phyloP scores from a whole-genome alignment of 2,329 filamentous ascomycete species.

The Ophiostoma quercus region DNA sequence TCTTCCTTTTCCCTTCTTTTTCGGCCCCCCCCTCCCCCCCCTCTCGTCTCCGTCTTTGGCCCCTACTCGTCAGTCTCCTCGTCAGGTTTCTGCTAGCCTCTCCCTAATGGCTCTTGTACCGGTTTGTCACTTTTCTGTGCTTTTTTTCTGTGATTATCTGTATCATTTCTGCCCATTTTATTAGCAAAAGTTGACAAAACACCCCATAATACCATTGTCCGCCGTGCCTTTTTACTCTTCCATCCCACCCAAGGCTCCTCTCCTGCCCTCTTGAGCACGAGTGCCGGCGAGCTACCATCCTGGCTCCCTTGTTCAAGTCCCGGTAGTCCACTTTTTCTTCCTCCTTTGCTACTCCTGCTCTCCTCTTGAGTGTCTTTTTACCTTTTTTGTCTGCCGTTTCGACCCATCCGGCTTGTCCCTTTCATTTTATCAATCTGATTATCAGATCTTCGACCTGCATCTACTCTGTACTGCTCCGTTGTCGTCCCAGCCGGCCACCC shows the following conservation, averaged over 20 bases:
- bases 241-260: conserved; percentile 5
- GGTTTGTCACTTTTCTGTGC: background rate
- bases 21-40: background rate
- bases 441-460: conserved; percentile 12
- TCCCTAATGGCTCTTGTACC: background rate
- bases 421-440: conserved; percentile 17
- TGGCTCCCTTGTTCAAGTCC: conserved; percentile 11
- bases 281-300: conserved; percentile 3
- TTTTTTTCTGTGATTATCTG: background rate
- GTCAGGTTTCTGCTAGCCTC: background rate
- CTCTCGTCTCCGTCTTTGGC: background rate
- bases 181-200: background rate
- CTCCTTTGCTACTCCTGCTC: background rate
- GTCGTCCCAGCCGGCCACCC: conserved; percentile 5
- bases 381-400: conserved; percentile 2
- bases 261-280: conserved; percentile 14
- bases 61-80: background rate
- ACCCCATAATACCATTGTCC: conserved; percentile 9
- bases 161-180: background rate
- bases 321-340: background rate
- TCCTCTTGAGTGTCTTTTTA: background rate
- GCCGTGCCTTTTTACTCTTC: background rate
- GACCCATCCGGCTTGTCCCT: conserved; percentile 11
- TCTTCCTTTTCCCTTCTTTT: conserved; percentile 10
- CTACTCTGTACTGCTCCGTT: conserved; percentile 1